A percentile compares a stretch with the other conserved stretches of the same genome.
These are phyloP conservation scores for Penicillium paxilli DNA, from an alignment of 495 filamentous ascomycete species.

Conservation along the genomic window DNA sequence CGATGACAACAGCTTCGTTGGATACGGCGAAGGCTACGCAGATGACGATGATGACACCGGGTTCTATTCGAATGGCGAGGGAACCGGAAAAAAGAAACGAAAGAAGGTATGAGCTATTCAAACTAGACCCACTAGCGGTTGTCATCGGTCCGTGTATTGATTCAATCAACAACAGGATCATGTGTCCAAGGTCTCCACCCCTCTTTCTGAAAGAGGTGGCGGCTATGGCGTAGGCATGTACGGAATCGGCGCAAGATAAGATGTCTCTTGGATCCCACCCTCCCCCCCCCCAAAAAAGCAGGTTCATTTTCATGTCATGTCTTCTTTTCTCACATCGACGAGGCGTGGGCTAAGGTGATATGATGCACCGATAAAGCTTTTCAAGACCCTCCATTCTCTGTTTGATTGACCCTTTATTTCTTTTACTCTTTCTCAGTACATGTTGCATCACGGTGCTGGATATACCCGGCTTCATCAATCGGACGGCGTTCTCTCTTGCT, in stretches of 20 bases:
- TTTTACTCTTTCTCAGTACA: conserved; percentile 42
- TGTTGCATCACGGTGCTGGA: conserved; percentile 57
- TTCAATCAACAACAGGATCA: conserved; percentile 34
- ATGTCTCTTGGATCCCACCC: conserved; percentile 14
- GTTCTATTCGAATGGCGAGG: conserved; percentile 47
- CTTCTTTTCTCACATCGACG: conserved; percentile 17
- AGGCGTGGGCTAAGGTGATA: conserved; percentile 6
- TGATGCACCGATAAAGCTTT: neutral
- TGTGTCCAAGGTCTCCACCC: conserved; percentile 44
- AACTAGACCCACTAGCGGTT: neutral
- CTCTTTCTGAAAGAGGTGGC: conserved; percentile 43
- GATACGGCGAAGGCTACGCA: conserved; percentile 65
- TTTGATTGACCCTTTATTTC: conserved; percentile 18
- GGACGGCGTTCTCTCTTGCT: conserved; percentile 40
- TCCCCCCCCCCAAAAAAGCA: too few relatives aligned
- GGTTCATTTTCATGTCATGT: conserved; percentile 13
- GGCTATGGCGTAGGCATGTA: conserved; percentile 51
- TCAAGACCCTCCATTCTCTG: conserved; percentile 14
- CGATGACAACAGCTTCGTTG: conserved; percentile 65
- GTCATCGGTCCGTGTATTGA: conserved; percentile 1
- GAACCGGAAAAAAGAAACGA: conserved; percentile 46
- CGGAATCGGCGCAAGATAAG: conserved; percentile 48
- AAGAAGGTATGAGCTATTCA: conserved; percentile 48
- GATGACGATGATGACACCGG: conserved; percentile 59
- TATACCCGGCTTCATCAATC: conserved; percentile 54